Evolutionary conservation across 805 yeast species (phyloP).

Genomic region (Zygoascus bituminiphila): DNA sequence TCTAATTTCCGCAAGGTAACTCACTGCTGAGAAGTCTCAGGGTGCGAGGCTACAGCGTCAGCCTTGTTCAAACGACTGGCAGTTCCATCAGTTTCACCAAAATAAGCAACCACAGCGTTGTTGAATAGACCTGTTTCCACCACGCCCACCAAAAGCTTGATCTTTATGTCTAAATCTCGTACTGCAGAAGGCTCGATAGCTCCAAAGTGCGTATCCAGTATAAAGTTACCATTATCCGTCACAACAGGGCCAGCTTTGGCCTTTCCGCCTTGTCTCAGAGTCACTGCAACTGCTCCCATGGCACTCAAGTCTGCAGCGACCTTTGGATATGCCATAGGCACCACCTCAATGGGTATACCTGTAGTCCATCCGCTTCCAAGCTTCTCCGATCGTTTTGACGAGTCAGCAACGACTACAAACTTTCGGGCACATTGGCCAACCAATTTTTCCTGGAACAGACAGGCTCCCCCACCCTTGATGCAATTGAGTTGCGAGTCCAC

Average conservation of each 20-base stretch:
- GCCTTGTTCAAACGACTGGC: conserved; percentile 24
- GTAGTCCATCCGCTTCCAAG: conserved; percentile 79
- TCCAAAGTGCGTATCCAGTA: conserved; percentile 91
- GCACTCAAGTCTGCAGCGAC: conserved; percentile 53
- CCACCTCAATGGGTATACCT: conserved; percentile 94
- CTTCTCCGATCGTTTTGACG: conserved; percentile 64
- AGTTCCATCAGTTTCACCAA: conserved; percentile 77
- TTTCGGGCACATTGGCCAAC: conserved; percentile 73
- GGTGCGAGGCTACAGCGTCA: neutral
- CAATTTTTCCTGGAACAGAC: conserved; percentile 90
- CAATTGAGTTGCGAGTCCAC: conserved; percentile 73
- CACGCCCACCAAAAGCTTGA: conserved; percentile 80
- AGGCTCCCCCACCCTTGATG: conserved; percentile 99
- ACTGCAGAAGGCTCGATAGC: conserved; percentile 44
- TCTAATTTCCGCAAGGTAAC: too few relatives aligned
- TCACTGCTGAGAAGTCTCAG: too few relatives aligned
- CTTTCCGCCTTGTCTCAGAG: conserved; percentile 73
- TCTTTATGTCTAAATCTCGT: conserved; percentile 46
- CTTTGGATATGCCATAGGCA: conserved; percentile 77
- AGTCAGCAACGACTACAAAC: conserved; percentile 87
- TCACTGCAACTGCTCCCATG: conserved; percentile 57
- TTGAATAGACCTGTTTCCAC: conserved; percentile 91
- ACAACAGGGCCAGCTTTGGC: conserved; percentile 97
- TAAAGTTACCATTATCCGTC: conserved; percentile 90
- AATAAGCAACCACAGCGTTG: conserved; percentile 69